These are phyloP conservation scores for Massospora cicadina DNA, from an alignment of 371 early-diverging fungal genomes.

Conservation along the genomic window DNA sequence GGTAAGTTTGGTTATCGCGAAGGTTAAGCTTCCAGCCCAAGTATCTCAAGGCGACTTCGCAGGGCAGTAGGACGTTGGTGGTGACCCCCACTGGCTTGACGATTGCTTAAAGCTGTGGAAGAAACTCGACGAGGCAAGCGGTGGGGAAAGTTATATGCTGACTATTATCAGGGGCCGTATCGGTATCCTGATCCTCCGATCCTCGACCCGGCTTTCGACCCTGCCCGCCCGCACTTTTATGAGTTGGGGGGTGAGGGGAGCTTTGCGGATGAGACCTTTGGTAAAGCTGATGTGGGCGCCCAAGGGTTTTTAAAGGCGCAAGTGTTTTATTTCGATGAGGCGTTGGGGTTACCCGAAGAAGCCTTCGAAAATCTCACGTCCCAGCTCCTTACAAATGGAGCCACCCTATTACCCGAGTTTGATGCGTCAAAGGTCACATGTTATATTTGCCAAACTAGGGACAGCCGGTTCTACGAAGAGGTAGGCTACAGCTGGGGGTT, in stretches of 20 bases:
- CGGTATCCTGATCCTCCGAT: constrained; percentile 29
- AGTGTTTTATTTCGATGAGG: background rate
- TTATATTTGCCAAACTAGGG: constrained; percentile 34
- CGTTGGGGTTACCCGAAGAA: background rate
- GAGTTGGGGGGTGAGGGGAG: background rate
- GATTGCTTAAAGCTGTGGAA: constrained; percentile 39
- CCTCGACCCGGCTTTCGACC: constrained; percentile 14
- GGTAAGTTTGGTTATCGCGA: constrained; percentile 17
- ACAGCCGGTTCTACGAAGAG: constrained; percentile 24
- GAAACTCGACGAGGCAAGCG: constrained; percentile 24
- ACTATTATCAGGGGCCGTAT: constrained; percentile 16
- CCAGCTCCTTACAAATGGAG: constrained; percentile 20
- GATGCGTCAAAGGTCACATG: constrained; percentile 26
- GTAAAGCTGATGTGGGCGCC: background rate
- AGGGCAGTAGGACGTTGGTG: constrained; percentile 26
- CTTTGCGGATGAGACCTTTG: background rate
- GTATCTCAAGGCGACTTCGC: constrained; percentile 14
- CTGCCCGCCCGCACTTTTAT: constrained; percentile 16
- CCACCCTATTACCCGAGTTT: constrained; percentile 16
- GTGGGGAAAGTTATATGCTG: background rate
- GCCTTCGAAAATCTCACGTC: background rate
- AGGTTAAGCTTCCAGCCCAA: background rate
- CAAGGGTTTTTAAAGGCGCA: background rate
- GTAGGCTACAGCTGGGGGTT: constrained; percentile 13
- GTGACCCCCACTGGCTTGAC: constrained; percentile 64